These are phyloP conservation scores for Botryotinia convoluta DNA, from an alignment of 2,329 filamentous ascomycete genomes.

Conservation along the genomic window DNA sequence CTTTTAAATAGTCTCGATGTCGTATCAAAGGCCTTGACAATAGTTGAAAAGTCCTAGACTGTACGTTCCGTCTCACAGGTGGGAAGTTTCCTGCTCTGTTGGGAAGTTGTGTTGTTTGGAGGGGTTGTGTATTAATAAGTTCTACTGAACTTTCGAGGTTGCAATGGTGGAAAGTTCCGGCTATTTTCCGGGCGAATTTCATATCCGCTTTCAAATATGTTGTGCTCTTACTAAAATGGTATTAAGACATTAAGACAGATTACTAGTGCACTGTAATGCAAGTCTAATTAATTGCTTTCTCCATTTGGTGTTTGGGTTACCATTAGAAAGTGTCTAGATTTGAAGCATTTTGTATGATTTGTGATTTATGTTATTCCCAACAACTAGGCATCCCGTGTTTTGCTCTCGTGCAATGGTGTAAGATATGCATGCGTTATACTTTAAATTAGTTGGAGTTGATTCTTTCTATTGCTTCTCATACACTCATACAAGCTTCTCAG, in stretches of 20 bases:
- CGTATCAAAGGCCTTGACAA: neutral
- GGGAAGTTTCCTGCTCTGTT: slow-evolving; percentile 3
- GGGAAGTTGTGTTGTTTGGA: slow-evolving; percentile 13
- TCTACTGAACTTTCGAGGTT: slow-evolving; percentile 10
- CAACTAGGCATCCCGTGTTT: neutral
- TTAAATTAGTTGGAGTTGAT: neutral
- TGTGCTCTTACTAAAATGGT: neutral
- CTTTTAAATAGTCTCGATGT: neutral
- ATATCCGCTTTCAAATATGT: neutral
- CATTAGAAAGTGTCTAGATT: neutral
- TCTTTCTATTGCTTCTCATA: neutral
- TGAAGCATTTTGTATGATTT: neutral
- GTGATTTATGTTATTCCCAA: neutral
- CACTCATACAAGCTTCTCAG: neutral
- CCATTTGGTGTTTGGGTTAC: neutral
- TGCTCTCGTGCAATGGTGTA: neutral
- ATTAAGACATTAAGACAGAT: neutral
- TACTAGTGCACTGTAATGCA: slow-evolving; percentile 5
- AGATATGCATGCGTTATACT: neutral
- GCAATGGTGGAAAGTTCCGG: slow-evolving; percentile 16
- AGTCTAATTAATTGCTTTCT: slow-evolving; percentile 5
- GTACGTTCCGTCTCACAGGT: neutral
- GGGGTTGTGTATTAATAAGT: slow-evolving; percentile 15
- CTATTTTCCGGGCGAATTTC: neutral
- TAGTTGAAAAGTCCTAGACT: neutral